Conservation (phyloP, 805 yeast genomes). For the Starmerella stellata region DNA sequence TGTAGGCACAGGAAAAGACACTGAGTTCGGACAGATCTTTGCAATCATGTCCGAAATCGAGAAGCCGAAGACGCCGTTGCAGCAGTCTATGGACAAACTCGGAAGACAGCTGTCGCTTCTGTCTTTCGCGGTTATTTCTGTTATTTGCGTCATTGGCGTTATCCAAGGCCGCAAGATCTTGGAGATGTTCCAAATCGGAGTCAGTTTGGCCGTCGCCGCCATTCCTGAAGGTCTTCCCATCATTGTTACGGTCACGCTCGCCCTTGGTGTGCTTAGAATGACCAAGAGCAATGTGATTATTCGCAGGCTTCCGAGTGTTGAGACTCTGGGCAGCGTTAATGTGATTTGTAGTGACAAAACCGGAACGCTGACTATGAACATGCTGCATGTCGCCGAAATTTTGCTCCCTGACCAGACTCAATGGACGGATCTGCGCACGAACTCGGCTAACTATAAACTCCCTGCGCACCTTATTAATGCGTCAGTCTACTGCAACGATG, state of each 20-base stretch:
- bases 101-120: slow-evolving; percentile 78
- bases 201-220: slow-evolving; percentile 95
- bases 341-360: slow-evolving; percentile 38
- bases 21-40: slow-evolving; percentile 89
- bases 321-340: slow-evolving; percentile 40
- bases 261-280: slow-evolving; percentile 91
- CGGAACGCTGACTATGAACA: slow-evolving; percentile 34
- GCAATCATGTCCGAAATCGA: slow-evolving; percentile 90
- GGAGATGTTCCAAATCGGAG: slow-evolving; percentile 96
- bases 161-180: slow-evolving; percentile 88
- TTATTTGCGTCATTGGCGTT: slow-evolving; percentile 80
- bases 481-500: slow-evolving; percentile 24
- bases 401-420: slow-evolving; percentile 9
- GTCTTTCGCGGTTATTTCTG: slow-evolving; percentile 73
- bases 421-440: slow-evolving; percentile 13
- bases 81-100: slow-evolving; percentile 82
- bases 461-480: slow-evolving; percentile 15
- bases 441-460: slow-evolving; percentile 8
- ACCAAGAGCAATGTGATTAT: slow-evolving; percentile 88
- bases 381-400: slow-evolving; percentile 22
- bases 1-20: slow-evolving; percentile 69
- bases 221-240: slow-evolving; percentile 98
- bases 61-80: slow-evolving; percentile 95
- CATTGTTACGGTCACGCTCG: slow-evolving; percentile 92
- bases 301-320: slow-evolving; percentile 80